Conservation (phyloP, 768 basidiomycete genomes). For the Butyriboletus loyo region DNA sequence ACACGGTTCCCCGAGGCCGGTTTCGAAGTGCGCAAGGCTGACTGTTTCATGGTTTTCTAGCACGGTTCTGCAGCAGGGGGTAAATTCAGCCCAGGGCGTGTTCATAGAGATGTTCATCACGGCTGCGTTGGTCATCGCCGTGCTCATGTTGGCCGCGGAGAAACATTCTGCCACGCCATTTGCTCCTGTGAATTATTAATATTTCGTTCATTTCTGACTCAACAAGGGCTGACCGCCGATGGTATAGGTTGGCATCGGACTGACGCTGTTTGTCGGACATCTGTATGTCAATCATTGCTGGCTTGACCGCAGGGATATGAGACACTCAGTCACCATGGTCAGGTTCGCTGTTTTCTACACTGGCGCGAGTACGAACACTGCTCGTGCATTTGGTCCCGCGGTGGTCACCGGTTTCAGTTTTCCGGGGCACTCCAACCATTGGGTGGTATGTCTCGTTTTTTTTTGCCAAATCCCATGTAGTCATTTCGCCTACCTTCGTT, state of each 20-base stretch:
- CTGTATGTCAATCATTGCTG: slow-evolving; percentile 38
- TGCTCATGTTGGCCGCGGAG: slow-evolving; percentile 73
- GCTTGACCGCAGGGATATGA: background rate
- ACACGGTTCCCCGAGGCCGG: slow-evolving; percentile 18
- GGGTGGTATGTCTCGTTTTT: slow-evolving; percentile 49
- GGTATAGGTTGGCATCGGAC: slow-evolving; percentile 56
- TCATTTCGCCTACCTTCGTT: slow-evolving; percentile 4
- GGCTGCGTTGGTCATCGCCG: slow-evolving; percentile 52
- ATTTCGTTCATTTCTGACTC: background rate
- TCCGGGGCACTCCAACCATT: slow-evolving; percentile 43
- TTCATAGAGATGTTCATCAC: slow-evolving; percentile 76
- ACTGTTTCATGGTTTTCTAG: slow-evolving; percentile 31
- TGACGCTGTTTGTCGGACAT: slow-evolving; percentile 62
- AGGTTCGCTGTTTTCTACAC: slow-evolving; percentile 64
- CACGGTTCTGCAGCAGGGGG: slow-evolving; percentile 43
- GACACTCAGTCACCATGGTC: background rate
- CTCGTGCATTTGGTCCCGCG: slow-evolving; percentile 68
- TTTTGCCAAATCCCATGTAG: background rate
- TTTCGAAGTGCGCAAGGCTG: background rate
- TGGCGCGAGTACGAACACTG: slow-evolving; percentile 66
- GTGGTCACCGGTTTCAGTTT: slow-evolving; percentile 55
- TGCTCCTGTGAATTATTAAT: slow-evolving; percentile 53
- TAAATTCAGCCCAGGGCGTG: slow-evolving; percentile 55
- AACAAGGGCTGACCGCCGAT: background rate
- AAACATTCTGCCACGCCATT: slow-evolving; percentile 65